Base-by-base conservation (phyloP, 2,329 filamentous ascomycete species). In the Curvularia eragrostidis region DNA sequence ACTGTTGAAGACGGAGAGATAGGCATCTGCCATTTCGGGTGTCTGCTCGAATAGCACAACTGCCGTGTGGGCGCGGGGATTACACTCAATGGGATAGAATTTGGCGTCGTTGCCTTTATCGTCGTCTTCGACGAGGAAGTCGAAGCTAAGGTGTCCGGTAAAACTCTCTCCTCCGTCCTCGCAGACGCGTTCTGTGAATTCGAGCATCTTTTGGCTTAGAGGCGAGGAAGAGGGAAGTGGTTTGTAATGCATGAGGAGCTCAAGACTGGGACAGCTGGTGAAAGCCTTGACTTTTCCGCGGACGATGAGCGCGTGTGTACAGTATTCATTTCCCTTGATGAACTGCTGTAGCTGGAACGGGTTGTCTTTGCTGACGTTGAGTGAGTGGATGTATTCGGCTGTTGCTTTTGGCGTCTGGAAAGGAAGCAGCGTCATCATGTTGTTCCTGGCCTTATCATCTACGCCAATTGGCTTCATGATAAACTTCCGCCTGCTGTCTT, bases 121-220 rank as follows among this genome's bases (percentile, higher is more conserved):
- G 19, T 65, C 57, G 26, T 67, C 52, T 47, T 85, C 82, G 2
- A 89, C 83, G 63, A 92, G 78, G 61, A 93, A 89, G 70, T 91
- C 87, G 52, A 93, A 88, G 18, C 85, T 88, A 30, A 93, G 72
- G 70, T 93, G 91, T 0, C 90, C 90, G 0, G 89, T 91, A 67
- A 90, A 78, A 3, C 71, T 66, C 13, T 73, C 52, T 1, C 83
- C 82, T 23, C 82, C 78, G 43, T 80, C 80, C 3, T 72, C 70
- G 0, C 85, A 85, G 53, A 89, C 87, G 10, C 74, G 77, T 53
- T 83, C 72, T 1, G 89, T 92, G 65, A 92, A 91, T 1, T 77
- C 77, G 0, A 89, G 80, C 84, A 93, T 89, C 1, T 84, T 83
- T 21, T 76, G 75, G 38, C 80, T 83, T 0, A 92, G 75, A 0